These are phyloP conservation scores for Astragalus membranaceus DNA, from an alignment of 306 rosid species.

Conservation along the genomic window DNA sequence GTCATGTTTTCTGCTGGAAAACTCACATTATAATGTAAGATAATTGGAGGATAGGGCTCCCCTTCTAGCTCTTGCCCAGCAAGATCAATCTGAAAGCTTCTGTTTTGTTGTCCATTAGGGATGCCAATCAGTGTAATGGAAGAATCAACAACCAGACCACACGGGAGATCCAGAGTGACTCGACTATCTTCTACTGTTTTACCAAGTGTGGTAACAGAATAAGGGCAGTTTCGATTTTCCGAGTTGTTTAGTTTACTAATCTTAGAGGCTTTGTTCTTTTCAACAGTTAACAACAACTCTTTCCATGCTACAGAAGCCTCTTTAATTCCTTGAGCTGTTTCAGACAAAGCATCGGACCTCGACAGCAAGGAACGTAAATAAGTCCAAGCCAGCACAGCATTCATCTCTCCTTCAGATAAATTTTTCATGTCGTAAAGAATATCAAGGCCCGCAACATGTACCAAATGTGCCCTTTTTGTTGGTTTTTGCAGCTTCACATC, in stretches of 20 bases:
- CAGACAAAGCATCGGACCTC: constrained; percentile 78
- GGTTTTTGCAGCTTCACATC: constrained; percentile 21
- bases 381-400: constrained; percentile 64
- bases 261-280: constrained; percentile 39
- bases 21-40: constrained; percentile 71
- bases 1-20: constrained; percentile 75
- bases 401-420: constrained; percentile 37
- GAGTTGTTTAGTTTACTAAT: constrained; percentile 25
- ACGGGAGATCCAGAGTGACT: constrained; percentile 62
- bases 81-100: constrained; percentile 75
- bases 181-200: constrained; percentile 27
- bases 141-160: constrained; percentile 81
- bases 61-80: constrained; percentile 45
- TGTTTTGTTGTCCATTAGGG: constrained; percentile 47
- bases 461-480: constrained; percentile 37
- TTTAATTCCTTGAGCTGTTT: constrained; percentile 73
- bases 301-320: constrained; percentile 89
- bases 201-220: constrained; percentile 41
- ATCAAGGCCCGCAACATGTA: constrained; percentile 52
- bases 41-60: constrained; percentile 53
- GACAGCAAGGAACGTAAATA: constrained; percentile 52
- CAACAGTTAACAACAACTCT: constrained; percentile 43
- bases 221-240: constrained; percentile 53
- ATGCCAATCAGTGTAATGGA: constrained; percentile 76
- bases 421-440: constrained; percentile 39